These are phyloP conservation scores for Ceratocystis ficicola DNA, from an alignment of 2,329 filamentous ascomycete species.

Conservation along the genomic window DNA sequence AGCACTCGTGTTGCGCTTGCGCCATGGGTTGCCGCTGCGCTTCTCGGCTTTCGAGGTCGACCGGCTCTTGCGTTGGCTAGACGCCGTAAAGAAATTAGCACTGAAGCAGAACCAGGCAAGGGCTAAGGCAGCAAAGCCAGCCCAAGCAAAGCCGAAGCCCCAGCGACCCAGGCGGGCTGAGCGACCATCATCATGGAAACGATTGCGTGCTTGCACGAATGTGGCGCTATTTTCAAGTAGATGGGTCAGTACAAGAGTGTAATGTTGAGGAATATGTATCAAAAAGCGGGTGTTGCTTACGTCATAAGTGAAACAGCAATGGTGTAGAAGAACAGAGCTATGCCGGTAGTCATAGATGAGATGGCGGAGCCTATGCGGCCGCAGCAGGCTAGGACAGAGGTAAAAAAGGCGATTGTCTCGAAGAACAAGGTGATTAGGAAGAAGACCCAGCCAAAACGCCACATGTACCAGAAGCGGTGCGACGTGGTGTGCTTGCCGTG, in stretches of 20 bases:
- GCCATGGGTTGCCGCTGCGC: conserved; percentile 21
- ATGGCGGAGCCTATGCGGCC: conserved; percentile 59
- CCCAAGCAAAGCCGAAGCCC: conserved; percentile 69
- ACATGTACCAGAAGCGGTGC: conserved; percentile 62
- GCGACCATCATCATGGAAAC: conserved; percentile 46
- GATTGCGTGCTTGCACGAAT: conserved; percentile 58
- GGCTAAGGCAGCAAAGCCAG: conserved; percentile 52
- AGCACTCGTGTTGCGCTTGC: conserved; percentile 29
- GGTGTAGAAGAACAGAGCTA: conserved; percentile 58
- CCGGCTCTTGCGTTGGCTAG: conserved; percentile 33
- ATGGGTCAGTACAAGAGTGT: conserved; percentile 24
- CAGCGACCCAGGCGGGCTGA: conserved; percentile 51
- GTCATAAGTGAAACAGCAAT: conserved; percentile 62
- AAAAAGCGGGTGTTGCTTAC: conserved; percentile 36
- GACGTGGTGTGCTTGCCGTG: conserved; percentile 46
- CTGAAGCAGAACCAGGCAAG: conserved; percentile 57
- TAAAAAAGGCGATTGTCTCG: conserved; percentile 53
- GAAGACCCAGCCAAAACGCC: conserved; percentile 87
- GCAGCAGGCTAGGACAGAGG: conserved; percentile 56
- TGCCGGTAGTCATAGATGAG: conserved; percentile 43
- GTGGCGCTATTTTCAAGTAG: conserved; percentile 32
- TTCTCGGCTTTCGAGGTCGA: conserved; percentile 19
- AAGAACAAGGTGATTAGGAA: conserved; percentile 78
- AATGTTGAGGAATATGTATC: not conserved
- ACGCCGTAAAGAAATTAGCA: conserved; percentile 36